Evolutionary conservation across 768 basidiomycete species (phyloP), one percentile per base, ranked within the genome.

Genomic region (Amanita pseudoporphyria): DNA sequence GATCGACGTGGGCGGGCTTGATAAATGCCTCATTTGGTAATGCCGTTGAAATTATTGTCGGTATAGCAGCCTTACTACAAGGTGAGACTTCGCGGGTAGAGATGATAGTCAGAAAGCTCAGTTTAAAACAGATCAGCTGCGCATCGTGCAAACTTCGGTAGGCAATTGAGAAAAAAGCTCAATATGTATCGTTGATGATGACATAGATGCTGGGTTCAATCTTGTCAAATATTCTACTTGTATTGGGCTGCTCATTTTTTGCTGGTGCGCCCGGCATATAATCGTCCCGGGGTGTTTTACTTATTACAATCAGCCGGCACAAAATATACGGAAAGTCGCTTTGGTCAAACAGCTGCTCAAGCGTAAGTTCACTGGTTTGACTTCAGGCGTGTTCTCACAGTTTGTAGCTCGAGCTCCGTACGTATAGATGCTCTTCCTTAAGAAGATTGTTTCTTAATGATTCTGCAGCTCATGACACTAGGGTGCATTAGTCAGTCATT

Each of bases 91-190:
- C 14, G 32, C 14, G 51, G 5, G 10, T 13, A 9, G 19, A 6
- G 22, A 9, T 21, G 10, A 18, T 21, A 19, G 18, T 18, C 21
- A 40, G 26, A 19, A 16, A 47, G 38, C 52, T 52, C 21, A 40
- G n/a, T 36, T 40, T 18, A 19, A 22, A 35, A 31, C 57, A 85
- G 87, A 78, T 49, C 76, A 96, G 65, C 72, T 93, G 14, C 81
- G 87, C 31, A 86, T 96, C 58, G 93, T 96, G 2, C 91, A 96
- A 65, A 93, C 89, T 24, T 93, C 91, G 32, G 86, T 87, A 52
- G 53, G 78, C 10, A 18, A 9, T 13, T 30, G 56, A 10, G 14
- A 31, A 49, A 10, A 30, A n/a, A n/a, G n/a, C 9, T n/a, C 37
- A 35, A 18, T 6, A 19, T 10, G 7, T 22, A 24, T 51, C 7